Evolutionary conservation across 106 monocot species (phyloP).

Genomic region (Ottelia alismoides): DNA sequence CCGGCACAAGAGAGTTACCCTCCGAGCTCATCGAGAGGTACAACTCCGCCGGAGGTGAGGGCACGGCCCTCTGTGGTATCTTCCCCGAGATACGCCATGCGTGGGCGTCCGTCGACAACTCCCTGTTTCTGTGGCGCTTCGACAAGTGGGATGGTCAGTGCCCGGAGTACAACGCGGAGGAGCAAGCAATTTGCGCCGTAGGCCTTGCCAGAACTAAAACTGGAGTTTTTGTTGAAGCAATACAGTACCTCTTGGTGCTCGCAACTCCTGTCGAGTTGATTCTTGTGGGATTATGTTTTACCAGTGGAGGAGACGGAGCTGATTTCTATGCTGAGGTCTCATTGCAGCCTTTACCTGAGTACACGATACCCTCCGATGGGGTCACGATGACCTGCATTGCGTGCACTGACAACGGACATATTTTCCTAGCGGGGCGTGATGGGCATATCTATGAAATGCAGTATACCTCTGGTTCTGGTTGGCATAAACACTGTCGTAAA

Average conservation of each 20-base stretch:
- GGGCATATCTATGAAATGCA: constrained; percentile 88
- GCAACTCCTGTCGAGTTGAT: constrained; percentile 85
- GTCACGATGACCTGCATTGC: constrained; percentile 79
- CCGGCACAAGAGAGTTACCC: constrained; percentile 64
- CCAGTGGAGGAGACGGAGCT: constrained; percentile 55
- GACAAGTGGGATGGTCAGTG: constrained; percentile 96
- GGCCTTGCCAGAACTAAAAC: constrained; percentile 75
- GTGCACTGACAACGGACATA: constrained; percentile 65
- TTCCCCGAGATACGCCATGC: constrained; percentile 85
- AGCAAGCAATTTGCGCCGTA: constrained; percentile 81
- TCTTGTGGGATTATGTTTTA: constrained; percentile 79
- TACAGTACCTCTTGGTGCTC: constrained; percentile 76
- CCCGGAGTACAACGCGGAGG: constrained; percentile 66
- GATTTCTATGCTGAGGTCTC: constrained; percentile 83
- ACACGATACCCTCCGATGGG: constrained; percentile 75
- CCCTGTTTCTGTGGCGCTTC: constrained; percentile 88
- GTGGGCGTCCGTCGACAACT: constrained; percentile 98
- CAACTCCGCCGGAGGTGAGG: constrained; percentile 80
- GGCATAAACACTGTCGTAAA: constrained; percentile 78
- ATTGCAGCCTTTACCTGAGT: constrained; percentile 84
- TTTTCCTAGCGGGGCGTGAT: constrained; percentile 82
- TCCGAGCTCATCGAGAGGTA: constrained; percentile 69
- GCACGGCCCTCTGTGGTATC: constrained; percentile 91
- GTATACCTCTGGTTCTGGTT: constrained; percentile 72
- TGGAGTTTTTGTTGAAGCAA: constrained; percentile 94